phyloP scores from a whole-genome alignment of 2,329 filamentous ascomycete genomes.

The Ramichloridium luteum region DNA sequence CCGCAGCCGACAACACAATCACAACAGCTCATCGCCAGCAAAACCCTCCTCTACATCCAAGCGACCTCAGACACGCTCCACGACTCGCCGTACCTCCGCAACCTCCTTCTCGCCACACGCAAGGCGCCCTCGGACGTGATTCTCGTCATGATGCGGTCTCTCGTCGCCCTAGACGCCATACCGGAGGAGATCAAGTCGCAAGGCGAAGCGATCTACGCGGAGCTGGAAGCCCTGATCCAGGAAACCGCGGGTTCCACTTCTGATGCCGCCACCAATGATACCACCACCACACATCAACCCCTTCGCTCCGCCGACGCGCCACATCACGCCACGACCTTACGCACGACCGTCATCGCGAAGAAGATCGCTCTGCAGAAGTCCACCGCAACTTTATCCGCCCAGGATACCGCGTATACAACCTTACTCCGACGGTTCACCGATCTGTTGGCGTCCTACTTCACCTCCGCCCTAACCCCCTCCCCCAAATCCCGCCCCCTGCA shows the following conservation, averaged over 20 bases:
- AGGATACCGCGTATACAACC: conserved; percentile 58
- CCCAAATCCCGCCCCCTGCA: conserved; percentile 47
- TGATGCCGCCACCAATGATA: conserved; percentile 5
- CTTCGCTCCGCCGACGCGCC: conserved; percentile 66
- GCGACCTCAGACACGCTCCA: conserved; percentile 46
- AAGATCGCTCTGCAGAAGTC: conserved; percentile 70
- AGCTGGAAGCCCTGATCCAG: conserved; percentile 16
- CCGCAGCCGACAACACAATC: too few relatives aligned
- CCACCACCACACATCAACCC: conserved; percentile 16
- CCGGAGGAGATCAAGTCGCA: conserved; percentile 1
- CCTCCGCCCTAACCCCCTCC: conserved; percentile 33
- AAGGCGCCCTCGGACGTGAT: conserved; percentile 47
- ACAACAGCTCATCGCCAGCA: conserved; percentile 24
- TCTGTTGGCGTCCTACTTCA: conserved; percentile 38
- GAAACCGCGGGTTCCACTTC: too few relatives aligned
- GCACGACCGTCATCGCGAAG: conserved; percentile 69
- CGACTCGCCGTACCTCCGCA: conserved; percentile 39
- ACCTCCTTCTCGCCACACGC: conserved; percentile 46
- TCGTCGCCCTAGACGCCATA: conserved; percentile 4
- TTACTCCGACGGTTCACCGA: conserved; percentile 48
- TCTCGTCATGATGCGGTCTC: conserved; percentile 27
- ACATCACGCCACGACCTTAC: conserved; percentile 53
- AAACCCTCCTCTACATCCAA: conserved; percentile 46
- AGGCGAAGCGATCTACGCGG: conserved; percentile 6
- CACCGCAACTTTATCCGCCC: conserved; percentile 54